Evolutionary conservation across 192 early-diverging fungal genomes (phyloP).

Genomic region (Kappamyces sp.): DNA sequence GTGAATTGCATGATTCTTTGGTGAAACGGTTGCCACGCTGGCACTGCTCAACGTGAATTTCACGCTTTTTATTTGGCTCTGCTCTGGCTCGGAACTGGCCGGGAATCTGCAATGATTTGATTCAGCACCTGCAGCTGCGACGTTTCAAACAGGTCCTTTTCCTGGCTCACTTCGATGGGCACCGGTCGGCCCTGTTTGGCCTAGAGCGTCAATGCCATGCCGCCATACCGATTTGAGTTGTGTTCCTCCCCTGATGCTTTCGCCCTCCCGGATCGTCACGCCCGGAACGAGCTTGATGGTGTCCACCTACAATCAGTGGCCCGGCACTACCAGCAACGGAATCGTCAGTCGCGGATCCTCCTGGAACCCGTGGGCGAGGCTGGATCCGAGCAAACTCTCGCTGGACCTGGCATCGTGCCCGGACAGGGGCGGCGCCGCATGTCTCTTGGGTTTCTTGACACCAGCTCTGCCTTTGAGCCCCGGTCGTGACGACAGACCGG

Average conservation of each 20-base stretch:
- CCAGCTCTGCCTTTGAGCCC: too few species aligned
- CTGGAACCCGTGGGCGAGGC: constrained; percentile 31
- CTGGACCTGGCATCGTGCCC: too few species aligned
- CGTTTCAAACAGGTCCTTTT: constrained; percentile 2
- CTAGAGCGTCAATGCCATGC: background rate
- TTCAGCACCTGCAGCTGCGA: constrained; percentile 9
- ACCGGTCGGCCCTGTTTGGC: background rate
- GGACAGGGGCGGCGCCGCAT: too few species aligned
- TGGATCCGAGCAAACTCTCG: too few species aligned
- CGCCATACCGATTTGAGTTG: background rate
- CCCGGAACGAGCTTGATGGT: constrained; percentile 43
- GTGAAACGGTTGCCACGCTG: too few species aligned
- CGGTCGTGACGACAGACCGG: too few species aligned
- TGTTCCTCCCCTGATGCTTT: constrained; percentile 37
- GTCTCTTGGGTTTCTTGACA: too few species aligned
- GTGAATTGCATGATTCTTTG: too few species aligned
- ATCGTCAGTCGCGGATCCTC: constrained; percentile 33
- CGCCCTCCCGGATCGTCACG: constrained; percentile 37
- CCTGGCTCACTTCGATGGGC: background rate
- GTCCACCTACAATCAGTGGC: constrained; percentile 26
- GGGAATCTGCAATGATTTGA: constrained; percentile 7
- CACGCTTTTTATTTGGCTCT: too few species aligned
- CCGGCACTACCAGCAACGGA: constrained; percentile 21
- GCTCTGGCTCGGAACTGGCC: too few species aligned
- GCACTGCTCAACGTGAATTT: too few species aligned